Evolutionary conservation across 2,329 filamentous ascomycete genomes (phyloP).

Genomic region (Nannizzia gypsea): DNA sequence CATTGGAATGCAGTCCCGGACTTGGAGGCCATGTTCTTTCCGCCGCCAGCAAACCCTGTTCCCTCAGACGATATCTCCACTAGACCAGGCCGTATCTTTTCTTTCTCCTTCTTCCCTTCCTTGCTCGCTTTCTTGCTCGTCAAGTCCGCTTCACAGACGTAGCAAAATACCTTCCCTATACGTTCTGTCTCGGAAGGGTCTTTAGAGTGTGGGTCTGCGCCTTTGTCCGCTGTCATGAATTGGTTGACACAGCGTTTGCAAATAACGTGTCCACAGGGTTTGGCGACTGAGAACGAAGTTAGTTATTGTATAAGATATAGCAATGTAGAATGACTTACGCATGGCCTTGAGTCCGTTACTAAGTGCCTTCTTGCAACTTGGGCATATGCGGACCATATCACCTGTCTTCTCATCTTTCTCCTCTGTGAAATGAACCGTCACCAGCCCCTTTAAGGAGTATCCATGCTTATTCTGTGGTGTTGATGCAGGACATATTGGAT

Average conservation of each 20-base stretch:
- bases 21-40: constrained; percentile 69
- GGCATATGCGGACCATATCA: constrained; percentile 52
- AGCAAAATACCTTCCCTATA: constrained; percentile 53
- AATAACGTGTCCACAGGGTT: constrained; percentile 82
- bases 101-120: constrained; percentile 40
- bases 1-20: constrained; percentile 72
- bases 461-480: constrained; percentile 53
- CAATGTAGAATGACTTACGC: constrained; percentile 28
- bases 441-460: constrained; percentile 66
- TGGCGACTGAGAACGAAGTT: constrained; percentile 46
- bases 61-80: constrained; percentile 75
- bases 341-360: constrained; percentile 73
- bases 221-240: constrained; percentile 55
- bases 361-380: constrained; percentile 71
- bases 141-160: constrained; percentile 76
- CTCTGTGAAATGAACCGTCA: constrained; percentile 65
- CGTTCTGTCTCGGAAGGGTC: constrained; percentile 38
- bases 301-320: neutral
- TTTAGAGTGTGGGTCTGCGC: constrained; percentile 49
- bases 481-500: constrained; percentile 67
- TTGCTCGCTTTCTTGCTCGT: constrained; percentile 33
- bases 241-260: constrained; percentile 75
- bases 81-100: constrained; percentile 56
- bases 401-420: constrained; percentile 47
- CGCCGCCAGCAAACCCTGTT: constrained; percentile 84